Evolutionary conservation across 106 monocot species (phyloP), one percentile per base, ranked within the genome.

Genomic region (Dioscorea alata): DNA sequence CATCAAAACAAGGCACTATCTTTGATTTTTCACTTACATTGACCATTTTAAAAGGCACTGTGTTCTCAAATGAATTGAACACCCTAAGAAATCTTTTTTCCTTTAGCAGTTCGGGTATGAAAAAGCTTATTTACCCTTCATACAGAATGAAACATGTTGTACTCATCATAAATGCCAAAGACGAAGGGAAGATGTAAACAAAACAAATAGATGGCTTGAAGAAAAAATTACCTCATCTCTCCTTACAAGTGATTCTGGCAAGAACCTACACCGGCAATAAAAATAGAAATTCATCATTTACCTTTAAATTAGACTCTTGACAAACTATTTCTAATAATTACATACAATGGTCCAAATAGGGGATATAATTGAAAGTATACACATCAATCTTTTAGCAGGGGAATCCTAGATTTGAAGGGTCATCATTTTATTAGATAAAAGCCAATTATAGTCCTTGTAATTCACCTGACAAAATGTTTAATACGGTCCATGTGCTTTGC

Each of bases 161-260:
- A 16, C 32, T 56, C 16, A 28, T 32, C n/a, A 52, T 34, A 4
- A 23, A 35, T 33, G 17, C 15, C 19, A 22, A 16, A 66, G 8
- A n/a, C 58, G 9, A 32, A 70, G 31, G 1, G 28, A 65, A 57
- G 22, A 60, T 17, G 25, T n/a, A 14, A 64, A 16, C 48, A 35
- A 63, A 17, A 2, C 2, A 34, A n/a, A 25, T 49, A 48, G 48
- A 59, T 16, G 48, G 16, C 21, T 53, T 4, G 24, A 57, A 72
- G 20, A 18, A 6, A 17, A 28, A 76, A 54, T 68, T 66, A 81
- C 81, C 42, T 81, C 72, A 50, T 76, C 68, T 63, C 31, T 73
- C 51, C 81, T 68, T 8, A 81, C 8, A 57, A 57, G 49, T 20
- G 72, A 81, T 69, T 81, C 76, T 23, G 67, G 72, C 61, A 81